Base-by-base conservation (phyloP, 2,329 filamentous ascomycete genomes). In the Trichoderma sp. region DNA sequence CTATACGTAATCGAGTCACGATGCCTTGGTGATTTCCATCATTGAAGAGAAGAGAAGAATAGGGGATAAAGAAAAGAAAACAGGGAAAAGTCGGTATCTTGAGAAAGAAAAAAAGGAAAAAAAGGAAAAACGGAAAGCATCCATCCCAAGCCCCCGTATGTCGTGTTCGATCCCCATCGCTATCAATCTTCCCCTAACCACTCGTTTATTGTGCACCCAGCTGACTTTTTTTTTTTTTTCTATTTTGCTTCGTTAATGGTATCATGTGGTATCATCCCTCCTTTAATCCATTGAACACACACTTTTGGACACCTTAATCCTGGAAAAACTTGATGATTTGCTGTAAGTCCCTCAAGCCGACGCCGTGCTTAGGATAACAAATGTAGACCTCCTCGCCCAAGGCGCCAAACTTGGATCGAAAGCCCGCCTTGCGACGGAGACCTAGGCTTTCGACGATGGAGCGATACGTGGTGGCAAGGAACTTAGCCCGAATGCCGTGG, bases 241-340 rank as follows among this genome's bases (percentile, higher is more conserved):
- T n/a, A 43, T 18, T 2, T 56, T 30, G 4, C 46, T 56, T 16
- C 37, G 39, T 37, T n/a, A 32, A 32, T 54, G 60, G 60, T 64
- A 64, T 64, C 60, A 54, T 39, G 37, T 39, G 49, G 32, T 30
- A 64, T 54, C 60, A 14, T 4, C 28, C 18, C 13, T 34, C n/a
- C 5, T 56, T 34, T 34, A 11, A 13, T 4, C 28, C 28, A 5
- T 56, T 21, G 32, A n/a, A 5, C 24, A 11, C 32, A 43, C 39
- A 43, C 16, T 54, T 54, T 54, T 28, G 24, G 8, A 54, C 10
- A 54, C 3, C 28, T 65, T 64, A 88, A 72, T 92, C 92, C 79
- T 95, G 91, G 79, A 97, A 96, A 83, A 97, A 97, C 77, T 90
- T 91, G 81, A 97, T 85, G 73, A 97, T 89, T n/a, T 94, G 93